Evolutionary conservation across 805 yeast species (phyloP).

Genomic region (Myxozyma monticola): DNA sequence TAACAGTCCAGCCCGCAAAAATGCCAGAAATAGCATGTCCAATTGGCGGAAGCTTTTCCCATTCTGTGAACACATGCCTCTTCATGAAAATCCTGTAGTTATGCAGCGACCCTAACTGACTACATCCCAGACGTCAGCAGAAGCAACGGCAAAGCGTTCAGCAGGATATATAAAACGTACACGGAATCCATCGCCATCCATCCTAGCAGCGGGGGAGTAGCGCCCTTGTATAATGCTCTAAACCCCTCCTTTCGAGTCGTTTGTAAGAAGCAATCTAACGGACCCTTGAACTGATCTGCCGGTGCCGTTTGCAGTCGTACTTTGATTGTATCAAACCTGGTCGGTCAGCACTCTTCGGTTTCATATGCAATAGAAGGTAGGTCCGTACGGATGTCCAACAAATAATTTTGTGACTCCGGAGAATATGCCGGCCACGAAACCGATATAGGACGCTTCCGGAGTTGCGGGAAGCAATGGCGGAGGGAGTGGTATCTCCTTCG

Average conservation of each 20-base stretch:
- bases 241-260: constrained; percentile 75
- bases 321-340: constrained; percentile 74
- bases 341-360: not conserved
- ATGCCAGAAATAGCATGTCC: constrained; percentile 82
- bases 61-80: constrained; percentile 60
- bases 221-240: constrained; percentile 81
- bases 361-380: not conserved
- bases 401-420: constrained; percentile 84
- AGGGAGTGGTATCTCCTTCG: constrained; percentile 20
- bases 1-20: constrained; percentile 82
- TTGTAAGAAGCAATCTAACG: constrained; percentile 73
- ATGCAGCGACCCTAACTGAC: constrained; percentile 81
- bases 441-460: constrained; percentile 39
- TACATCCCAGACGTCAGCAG: constrained; percentile 7
- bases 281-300: constrained; percentile 70
- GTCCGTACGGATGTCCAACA: constrained; percentile 74
- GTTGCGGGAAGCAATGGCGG: constrained; percentile 25
- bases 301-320: constrained; percentile 80
- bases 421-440: constrained; percentile 85
- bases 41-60: constrained; percentile 62
- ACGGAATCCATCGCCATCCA: constrained; percentile 94
- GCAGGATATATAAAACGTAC: constrained; percentile 18
- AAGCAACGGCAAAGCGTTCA: not conserved
- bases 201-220: constrained; percentile 89
- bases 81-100: constrained; percentile 69